Evolutionary conservation across 495 filamentous ascomycete species (phyloP).

Genomic region (Xylaria cubensis): DNA sequence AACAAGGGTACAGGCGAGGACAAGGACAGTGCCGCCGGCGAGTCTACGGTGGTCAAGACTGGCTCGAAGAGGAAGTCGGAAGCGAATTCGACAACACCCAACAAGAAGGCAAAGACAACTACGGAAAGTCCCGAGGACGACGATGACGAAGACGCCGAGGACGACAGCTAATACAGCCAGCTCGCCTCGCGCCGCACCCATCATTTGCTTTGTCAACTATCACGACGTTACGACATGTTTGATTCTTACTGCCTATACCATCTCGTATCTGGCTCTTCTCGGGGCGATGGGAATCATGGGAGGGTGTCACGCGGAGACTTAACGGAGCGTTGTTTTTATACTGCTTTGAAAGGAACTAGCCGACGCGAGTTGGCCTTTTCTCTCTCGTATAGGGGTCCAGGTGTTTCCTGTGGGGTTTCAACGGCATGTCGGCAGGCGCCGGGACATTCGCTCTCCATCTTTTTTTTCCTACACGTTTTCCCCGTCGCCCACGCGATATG

Average conservation of each 20-base stretch:
- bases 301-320: constrained; percentile 38
- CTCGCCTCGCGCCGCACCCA: constrained; percentile 13
- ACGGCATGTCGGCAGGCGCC: constrained; percentile 37
- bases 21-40: constrained; percentile 41
- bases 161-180: constrained; percentile 45
- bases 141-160: constrained; percentile 58
- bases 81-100: constrained; percentile 50
- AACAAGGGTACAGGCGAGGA: constrained; percentile 50
- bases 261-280: constrained; percentile 36
- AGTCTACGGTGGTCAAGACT: constrained; percentile 49
- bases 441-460: constrained; percentile 42
- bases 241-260: constrained; percentile 41
- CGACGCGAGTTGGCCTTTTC: constrained; percentile 29
- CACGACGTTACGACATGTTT: constrained; percentile 44
- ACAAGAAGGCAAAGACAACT: constrained; percentile 62
- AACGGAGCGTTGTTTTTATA: constrained; percentile 34
- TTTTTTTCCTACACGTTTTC: constrained; percentile 42
- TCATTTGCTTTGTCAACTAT: constrained; percentile 41
- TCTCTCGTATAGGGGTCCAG: constrained; percentile 32
- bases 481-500: constrained; percentile 44
- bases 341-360: constrained; percentile 30
- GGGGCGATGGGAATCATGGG: constrained; percentile 42
- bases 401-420: constrained; percentile 29
- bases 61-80: constrained; percentile 54
- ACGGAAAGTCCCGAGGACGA: constrained; percentile 56